Evolutionary conservation across 2,329 filamentous ascomycete species (phyloP).

Genomic region (Corinectria fuckeliana): DNA sequence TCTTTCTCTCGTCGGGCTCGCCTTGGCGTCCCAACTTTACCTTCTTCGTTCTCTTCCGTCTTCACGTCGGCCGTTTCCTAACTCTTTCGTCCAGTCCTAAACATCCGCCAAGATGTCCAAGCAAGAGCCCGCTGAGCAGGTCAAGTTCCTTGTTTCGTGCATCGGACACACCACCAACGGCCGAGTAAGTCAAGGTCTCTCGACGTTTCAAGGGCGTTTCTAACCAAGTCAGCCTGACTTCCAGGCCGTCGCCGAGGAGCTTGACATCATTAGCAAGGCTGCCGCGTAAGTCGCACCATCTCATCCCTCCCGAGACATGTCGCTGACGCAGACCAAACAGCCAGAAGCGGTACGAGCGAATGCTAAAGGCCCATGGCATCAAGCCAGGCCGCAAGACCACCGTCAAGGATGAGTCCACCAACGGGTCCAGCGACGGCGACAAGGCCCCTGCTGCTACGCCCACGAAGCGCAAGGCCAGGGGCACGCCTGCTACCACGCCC

Average conservation of each 20-base stretch:
- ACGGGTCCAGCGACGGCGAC: slow-evolving; percentile 39
- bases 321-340: slow-evolving; percentile 46
- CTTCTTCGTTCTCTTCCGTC: not conserved
- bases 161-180: slow-evolving; percentile 66
- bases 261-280: slow-evolving; percentile 67
- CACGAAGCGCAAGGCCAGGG: slow-evolving; percentile 7
- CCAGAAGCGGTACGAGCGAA: slow-evolving; percentile 71
- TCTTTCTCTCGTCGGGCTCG: not conserved
- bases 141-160: slow-evolving; percentile 71
- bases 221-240: slow-evolving; percentile 65
- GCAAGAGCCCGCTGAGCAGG: slow-evolving; percentile 60
- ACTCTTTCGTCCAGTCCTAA: slow-evolving; percentile 13
- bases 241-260: slow-evolving; percentile 66
- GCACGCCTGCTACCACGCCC: slow-evolving; percentile 22
- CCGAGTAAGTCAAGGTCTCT: slow-evolving; percentile 53
- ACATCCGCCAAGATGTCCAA: slow-evolving; percentile 54
- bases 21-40: too few relatives aligned
- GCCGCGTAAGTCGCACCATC: slow-evolving; percentile 67
- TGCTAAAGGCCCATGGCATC: slow-evolving; percentile 66
- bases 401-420: slow-evolving; percentile 6
- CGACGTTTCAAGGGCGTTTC: not conserved
- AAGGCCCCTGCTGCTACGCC: not conserved
- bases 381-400: slow-evolving; percentile 22
- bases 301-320: not conserved
- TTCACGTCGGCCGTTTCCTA: not conserved